Evolutionary conservation across 1,139 yeast genomes (phyloP), one percentile per base, ranked within the genome.

Genomic region (Blastobotrys buckinghamii): DNA sequence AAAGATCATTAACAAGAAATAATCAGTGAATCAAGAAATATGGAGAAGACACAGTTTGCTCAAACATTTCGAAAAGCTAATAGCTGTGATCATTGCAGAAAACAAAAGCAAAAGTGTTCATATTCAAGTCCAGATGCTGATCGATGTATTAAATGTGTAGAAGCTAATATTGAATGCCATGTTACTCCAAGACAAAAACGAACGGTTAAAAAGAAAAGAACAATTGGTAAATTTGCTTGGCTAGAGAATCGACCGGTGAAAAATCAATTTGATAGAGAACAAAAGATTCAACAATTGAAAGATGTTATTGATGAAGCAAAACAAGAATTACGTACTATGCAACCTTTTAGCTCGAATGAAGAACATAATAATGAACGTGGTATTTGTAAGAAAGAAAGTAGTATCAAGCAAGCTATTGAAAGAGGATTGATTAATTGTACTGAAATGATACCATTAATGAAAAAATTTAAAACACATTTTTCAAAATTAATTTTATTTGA

Each of bases 11-110:
- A n/a, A n/a, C n/a, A n/a, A n/a, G n/a, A n/a, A n/a, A n/a, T n/a
- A n/a, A n/a, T n/a, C n/a, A n/a, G n/a, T n/a, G n/a, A n/a, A n/a
- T 24, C 12, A 29, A 12, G 10, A 20, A 17, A 20, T 6, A 35
- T 26, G 41, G 46, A 35, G n/a, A 26, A 17, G 12, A 38, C 42
- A 12, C 7, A 38, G 6, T 44, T 44, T 44, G 47, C 47, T 2
- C 42, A 44, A 27, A 44, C 47, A 16, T 75, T 78, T 77, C 59
- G 78, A 39, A 75, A 70, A 52, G 61, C 70, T 20, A 66, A 78
- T 48, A 81, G 82, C 1, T 78, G 83, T 63, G 81, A 81, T 7
- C 61, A 82, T 51, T 78, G 83, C 55, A 77, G 78, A 50, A 59
- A 81, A 40, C 66, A 77, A 32, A 78, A 78, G 57, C 75, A 76